Percentiles rank a stretch among this genome's conserved stretches.
phyloP scores from a whole-genome alignment of 768 basidiomycete species.

The Leccinum rimulosum region DNA sequence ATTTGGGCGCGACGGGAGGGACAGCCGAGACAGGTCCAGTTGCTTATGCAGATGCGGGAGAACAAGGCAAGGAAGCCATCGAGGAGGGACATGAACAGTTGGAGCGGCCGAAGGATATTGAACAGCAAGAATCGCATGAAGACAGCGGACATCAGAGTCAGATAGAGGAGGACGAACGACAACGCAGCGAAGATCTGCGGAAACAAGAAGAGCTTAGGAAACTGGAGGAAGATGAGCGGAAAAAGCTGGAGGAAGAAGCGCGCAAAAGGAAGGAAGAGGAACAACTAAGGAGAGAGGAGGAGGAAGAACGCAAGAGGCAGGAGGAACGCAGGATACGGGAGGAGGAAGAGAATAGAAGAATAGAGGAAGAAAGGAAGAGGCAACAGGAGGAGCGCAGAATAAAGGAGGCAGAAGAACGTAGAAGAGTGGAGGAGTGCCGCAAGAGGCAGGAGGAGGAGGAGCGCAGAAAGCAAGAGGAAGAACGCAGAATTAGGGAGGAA shows the following conservation, averaged over 20 bases:
- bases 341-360: not conserved
- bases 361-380: conserved; percentile 40
- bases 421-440: not conserved
- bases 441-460: too few relatives aligned
- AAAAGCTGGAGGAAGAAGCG: conserved; percentile 39
- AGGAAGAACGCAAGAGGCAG: conserved; percentile 15
- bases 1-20: conserved; percentile 41
- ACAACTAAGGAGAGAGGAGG: conserved; percentile 7
- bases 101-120: not conserved
- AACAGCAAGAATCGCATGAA: not conserved
- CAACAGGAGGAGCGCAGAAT: conserved; percentile 33
- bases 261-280: conserved; percentile 23
- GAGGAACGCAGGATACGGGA: conserved; percentile 1
- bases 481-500: not conserved
- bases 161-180: conserved; percentile 2
- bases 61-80: conserved; percentile 14
- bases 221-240: conserved; percentile 40
- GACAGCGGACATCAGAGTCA: not conserved
- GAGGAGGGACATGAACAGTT: conserved; percentile 1
- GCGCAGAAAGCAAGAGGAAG: not conserved
- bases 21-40: not conserved
- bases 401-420: conserved; percentile 8
- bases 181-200: conserved; percentile 21
- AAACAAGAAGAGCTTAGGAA: not conserved
- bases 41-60: not conserved